Evolutionary conservation across 2,329 filamentous ascomycete species (phyloP), one percentile per base, ranked within the genome.

Genomic region (Epicoccum nigrum): DNA sequence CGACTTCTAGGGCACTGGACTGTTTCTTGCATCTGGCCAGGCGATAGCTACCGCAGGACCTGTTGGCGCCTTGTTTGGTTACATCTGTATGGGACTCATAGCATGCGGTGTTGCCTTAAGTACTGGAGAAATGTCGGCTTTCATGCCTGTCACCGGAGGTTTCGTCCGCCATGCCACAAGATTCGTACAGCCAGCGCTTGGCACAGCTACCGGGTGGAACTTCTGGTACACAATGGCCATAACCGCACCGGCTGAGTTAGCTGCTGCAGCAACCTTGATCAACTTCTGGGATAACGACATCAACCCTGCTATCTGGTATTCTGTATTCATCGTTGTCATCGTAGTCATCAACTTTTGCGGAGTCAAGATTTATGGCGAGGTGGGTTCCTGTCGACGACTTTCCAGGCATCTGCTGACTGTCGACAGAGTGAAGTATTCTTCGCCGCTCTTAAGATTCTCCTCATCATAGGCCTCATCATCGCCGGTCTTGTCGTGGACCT

Each of bases 221-320:
- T 43, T 41, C 39, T 41, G 40, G 40, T 43, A 43, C 13, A 34
- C 30, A 16, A 30, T 41, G 41, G 27, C 16, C 20, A 27, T 38
- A 8, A 41, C 27, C n/a, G 47, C 37, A 23, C 46, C 55, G 17
- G 42, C 51, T 25, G 87, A 92, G 65, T 77, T 91, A 23, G 87
- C 84, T 0, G 86, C 86, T 0, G 84, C 86, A 1, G 87, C 86
- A 6, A 75, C 90, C 37, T 86, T 91, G 45, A 88, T 91, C 55
- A 84, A 90, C 68, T 91, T 86, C 68, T 91, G 88, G 88, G 77
- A 83, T 43, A 38, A 50, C 16, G 27, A 34, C 2, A 49, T 57
- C 17, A 59, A 59, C 4, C 31, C 39, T 23, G 53, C 51, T 4
- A 21, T 59, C 4, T 60, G 45, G 41, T 41, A 46, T 17, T 45